These are phyloP conservation scores for Medakamo hakoo DNA, from an alignment of 139 green algal species.

Conservation along the genomic window DNA sequence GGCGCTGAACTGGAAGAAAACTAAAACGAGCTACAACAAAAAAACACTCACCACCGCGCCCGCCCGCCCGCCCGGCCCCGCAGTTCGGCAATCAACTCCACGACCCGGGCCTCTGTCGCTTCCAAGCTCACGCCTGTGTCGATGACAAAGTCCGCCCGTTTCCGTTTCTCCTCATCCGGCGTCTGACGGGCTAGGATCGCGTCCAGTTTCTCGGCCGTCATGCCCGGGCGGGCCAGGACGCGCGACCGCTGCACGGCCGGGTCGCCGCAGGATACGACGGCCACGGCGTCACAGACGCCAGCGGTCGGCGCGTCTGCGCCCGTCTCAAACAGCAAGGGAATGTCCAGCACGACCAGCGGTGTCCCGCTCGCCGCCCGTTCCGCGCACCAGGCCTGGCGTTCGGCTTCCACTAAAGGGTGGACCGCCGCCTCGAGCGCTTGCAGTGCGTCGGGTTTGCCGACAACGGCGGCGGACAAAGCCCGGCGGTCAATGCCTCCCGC, in stretches of 20 bases:
- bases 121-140: constrained; percentile 38
- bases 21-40: neutral
- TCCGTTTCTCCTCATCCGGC: constrained; percentile 57
- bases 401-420: constrained; percentile 54
- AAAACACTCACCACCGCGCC: neutral
- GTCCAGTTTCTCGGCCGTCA: constrained; percentile 53
- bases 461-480: neutral
- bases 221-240: constrained; percentile 55
- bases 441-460: constrained; percentile 25
- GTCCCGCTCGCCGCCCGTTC: constrained; percentile 5
- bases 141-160: constrained; percentile 45
- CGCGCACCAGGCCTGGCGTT: constrained; percentile 23
- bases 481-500: constrained; percentile 2
- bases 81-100: constrained; percentile 23
- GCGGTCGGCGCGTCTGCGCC: constrained; percentile 17
- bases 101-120: constrained; percentile 34
- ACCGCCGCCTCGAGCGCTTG: constrained; percentile 52
- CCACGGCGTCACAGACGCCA: constrained; percentile 39
- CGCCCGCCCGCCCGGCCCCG: constrained; percentile 3
- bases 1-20: neutral
- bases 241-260: constrained; percentile 35
- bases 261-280: constrained; percentile 38
- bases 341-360: constrained; percentile 56
- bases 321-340: constrained; percentile 75
- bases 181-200: constrained; percentile 53